Base-by-base conservation (phyloP, 805 yeast species). In the Wickerhamiella allomyrinae region DNA sequence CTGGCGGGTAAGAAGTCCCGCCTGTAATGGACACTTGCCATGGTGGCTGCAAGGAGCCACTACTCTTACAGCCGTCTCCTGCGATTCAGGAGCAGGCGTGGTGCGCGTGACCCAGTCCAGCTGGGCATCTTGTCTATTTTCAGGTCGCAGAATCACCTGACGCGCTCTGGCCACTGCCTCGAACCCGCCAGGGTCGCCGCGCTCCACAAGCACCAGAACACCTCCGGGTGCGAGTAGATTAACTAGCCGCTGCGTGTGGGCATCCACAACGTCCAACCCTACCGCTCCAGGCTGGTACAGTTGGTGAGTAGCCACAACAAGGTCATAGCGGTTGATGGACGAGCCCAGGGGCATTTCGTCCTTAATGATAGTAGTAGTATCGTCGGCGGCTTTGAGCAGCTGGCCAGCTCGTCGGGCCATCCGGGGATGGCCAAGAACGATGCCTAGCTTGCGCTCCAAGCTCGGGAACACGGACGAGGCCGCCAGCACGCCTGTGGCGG, bases 41-140 rank as follows among this genome's bases (percentile, higher is more conserved):
- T 85, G 95, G 57, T 91, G 96, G 1, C 89, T 61, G 56, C 96
- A 91, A 3, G 98, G 98, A 0, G 95, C 95, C 15, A 89, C 56
- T 7, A 89, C 68, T 33, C 71, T 70, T 38, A 48, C 33, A 14
- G 25, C 36, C n/a, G 20, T 20, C 14, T 21, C 39, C 34, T 15
- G 34, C 11, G 27, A 20, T 15, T 36, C 29, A 10, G 37, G 37
- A 7, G 29, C 29, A 3, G 29, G 29, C 7, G 29, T 7, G 9
- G 15, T 36, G 7, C 39, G 39, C 13, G 11, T 17, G 15, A 17
- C 25, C 39, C 39, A 22, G 7, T 59, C 50, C 35, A 54, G 62
- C 20, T 62, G 52, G 5, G 52, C 51, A 4, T 46, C 49, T 5
- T 46, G 50, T 15, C 51, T 41, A 22, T 54, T 60, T 25, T 57